Evolutionary conservation across 2,329 filamentous ascomycete species (phyloP).

Genomic region (Cladosporium cucumerinum): DNA sequence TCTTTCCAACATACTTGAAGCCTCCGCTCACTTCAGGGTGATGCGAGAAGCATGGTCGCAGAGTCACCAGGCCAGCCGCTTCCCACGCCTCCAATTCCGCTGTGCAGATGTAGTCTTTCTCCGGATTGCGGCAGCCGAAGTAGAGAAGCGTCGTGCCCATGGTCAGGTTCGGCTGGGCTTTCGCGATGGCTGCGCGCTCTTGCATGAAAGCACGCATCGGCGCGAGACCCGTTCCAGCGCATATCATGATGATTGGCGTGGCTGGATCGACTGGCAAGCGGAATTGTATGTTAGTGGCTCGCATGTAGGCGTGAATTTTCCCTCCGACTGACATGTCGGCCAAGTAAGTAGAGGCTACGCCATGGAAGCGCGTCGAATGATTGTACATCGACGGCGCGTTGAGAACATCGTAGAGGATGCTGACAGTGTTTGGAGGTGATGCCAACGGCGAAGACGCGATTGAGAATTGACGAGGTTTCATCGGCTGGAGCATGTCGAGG

Average conservation of each 20-base stretch:
- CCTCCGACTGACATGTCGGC: conserved; percentile 37
- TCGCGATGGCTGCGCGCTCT: conserved; percentile 34
- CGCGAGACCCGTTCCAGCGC: conserved; percentile 50
- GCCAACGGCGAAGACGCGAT: conserved; percentile 26
- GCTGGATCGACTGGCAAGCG: conserved; percentile 40
- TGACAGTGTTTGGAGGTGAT: conserved; percentile 16
- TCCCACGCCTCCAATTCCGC: conserved; percentile 21
- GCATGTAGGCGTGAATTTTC: conserved; percentile 38
- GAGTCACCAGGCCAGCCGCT: conserved; percentile 16
- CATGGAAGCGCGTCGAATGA: conserved; percentile 30
- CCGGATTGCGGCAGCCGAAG: conserved; percentile 45
- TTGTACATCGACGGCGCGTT: conserved; percentile 15
- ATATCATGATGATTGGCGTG: conserved; percentile 53
- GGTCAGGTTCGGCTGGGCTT: conserved; percentile 29
- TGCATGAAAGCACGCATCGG: conserved; percentile 45
- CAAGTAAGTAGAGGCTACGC: conserved; percentile 41
- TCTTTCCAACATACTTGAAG: conserved; percentile 50
- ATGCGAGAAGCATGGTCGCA: conserved; percentile 18
- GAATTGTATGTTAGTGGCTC: conserved; percentile 39
- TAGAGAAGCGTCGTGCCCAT: conserved; percentile 30
- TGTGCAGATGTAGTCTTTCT: conserved; percentile 37
- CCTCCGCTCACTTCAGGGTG: conserved; percentile 42
- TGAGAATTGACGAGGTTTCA: conserved; percentile 28
- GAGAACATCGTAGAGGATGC: conserved; percentile 62
- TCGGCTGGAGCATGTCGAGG: conserved; percentile 25